A percentile compares a stretch with the other conserved stretches of the same genome.
Evolutionary conservation across 2,329 filamentous ascomycete genomes (phyloP).

Genomic region (Ophiostoma populinum): DNA sequence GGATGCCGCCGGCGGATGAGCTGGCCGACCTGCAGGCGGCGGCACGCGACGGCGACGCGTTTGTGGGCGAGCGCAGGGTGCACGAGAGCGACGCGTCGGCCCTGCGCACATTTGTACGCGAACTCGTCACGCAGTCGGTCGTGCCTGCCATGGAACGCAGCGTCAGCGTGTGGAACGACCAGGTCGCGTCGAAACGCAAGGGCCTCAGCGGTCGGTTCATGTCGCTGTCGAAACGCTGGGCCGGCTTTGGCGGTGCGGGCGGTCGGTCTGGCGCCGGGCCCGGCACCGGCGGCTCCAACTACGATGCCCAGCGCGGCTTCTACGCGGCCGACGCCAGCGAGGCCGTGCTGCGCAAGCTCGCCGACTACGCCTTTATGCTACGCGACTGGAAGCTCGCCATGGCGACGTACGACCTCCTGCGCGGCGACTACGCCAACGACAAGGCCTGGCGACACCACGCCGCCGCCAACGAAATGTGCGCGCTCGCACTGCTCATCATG

Average conservation of each 20-base stretch:
- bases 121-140: conserved; percentile 89
- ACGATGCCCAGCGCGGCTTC: conserved; percentile 67
- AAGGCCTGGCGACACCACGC: conserved; percentile 96
- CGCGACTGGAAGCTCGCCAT: conserved; percentile 88
- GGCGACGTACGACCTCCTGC: conserved; percentile 78
- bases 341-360: conserved; percentile 80
- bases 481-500: conserved; percentile 64
- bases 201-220: conserved; percentile 89
- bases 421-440: conserved; percentile 79
- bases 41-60: background rate
- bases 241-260: conserved; percentile 48
- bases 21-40: conserved; percentile 57
- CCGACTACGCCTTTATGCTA: conserved; percentile 93
- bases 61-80: conserved; percentile 55
- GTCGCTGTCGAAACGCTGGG: conserved; percentile 80
- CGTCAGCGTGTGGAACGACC: conserved; percentile 88
- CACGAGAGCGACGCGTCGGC: conserved; percentile 77
- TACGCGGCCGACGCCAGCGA: conserved; percentile 75
- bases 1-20: conserved; percentile 79
- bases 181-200: conserved; percentile 76
- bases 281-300: conserved; percentile 36
- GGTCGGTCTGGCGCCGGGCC: conserved; percentile 28
- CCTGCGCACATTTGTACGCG: conserved; percentile 75
- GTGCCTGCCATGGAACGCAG: conserved; percentile 92
- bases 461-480: conserved; percentile 88